These are phyloP conservation scores for Alternaria solani DNA, from an alignment of 2,329 filamentous ascomycete genomes.

Conservation along the genomic window DNA sequence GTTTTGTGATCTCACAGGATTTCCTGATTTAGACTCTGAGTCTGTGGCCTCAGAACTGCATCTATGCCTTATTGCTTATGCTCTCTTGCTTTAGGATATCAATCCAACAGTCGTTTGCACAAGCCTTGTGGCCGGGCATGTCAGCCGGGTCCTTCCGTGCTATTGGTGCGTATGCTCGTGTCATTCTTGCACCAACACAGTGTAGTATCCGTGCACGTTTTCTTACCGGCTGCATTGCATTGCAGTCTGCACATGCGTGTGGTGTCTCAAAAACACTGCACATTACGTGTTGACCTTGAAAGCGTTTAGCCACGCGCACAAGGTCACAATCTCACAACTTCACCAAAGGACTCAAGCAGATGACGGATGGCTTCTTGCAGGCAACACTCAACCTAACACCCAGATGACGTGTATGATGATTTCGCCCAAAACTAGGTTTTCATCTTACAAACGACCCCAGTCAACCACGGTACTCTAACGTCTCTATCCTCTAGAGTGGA, in stretches of 20 bases:
- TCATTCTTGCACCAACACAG: neutral
- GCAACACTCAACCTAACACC: neutral
- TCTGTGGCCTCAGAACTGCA: neutral
- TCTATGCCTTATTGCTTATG: conserved; percentile 5
- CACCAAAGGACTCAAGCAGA: neutral
- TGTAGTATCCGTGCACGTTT: neutral
- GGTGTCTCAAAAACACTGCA: neutral
- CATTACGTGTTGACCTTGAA: neutral
- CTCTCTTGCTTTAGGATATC: conserved; percentile 9
- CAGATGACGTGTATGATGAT: neutral
- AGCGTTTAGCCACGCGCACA: neutral
- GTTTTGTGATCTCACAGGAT: neutral
- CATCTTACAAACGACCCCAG: neutral
- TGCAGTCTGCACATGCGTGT: neutral
- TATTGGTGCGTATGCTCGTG: conserved; percentile 9
- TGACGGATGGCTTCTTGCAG: neutral
- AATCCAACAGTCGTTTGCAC: conserved; percentile 14
- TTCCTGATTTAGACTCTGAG: neutral
- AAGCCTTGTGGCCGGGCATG: conserved; percentile 8
- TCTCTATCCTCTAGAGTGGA: neutral
- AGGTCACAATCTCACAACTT: neutral
- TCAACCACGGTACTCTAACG: neutral
- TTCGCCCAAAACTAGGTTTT: neutral
- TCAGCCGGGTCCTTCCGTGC: conserved; percentile 11
- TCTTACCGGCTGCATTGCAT: conserved; percentile 9